A percentile compares a stretch with the other conserved stretches of the same genome.
Conservation (phyloP, 2,329 filamentous ascomycete species). For the Aspergillus sp. region DNA sequence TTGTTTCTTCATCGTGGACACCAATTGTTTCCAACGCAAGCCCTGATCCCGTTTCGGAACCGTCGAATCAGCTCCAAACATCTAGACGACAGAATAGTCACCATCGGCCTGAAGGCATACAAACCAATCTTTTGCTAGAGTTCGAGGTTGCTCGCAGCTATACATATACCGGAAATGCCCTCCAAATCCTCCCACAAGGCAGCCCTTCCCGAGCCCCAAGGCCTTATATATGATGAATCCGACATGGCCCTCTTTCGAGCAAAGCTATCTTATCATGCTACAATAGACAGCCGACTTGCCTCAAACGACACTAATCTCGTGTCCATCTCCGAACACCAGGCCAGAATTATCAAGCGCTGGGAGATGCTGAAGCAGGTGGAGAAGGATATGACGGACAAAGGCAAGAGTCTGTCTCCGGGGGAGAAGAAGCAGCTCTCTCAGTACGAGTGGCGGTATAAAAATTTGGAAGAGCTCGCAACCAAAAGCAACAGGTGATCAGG, state of each 20-base stretch:
- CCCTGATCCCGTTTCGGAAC: background rate
- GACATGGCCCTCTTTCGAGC: slow-evolving; percentile 40
- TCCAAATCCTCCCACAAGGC: slow-evolving; percentile 20
- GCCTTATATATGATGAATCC: slow-evolving; percentile 37
- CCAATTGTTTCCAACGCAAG: background rate
- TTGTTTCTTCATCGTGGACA: background rate
- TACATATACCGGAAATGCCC: slow-evolving; percentile 20
- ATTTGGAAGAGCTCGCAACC: slow-evolving; percentile 32
- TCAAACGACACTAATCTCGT: slow-evolving; percentile 33
- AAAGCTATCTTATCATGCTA: slow-evolving; percentile 36
- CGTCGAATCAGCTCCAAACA: background rate
- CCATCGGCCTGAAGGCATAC: background rate
- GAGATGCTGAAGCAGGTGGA: slow-evolving; percentile 35
- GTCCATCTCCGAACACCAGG: slow-evolving; percentile 35
- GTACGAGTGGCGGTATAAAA: slow-evolving; percentile 36
- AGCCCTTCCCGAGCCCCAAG: slow-evolving; percentile 33
- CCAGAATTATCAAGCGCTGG: slow-evolving; percentile 36
- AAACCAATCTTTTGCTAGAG: background rate
- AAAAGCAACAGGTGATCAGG: slow-evolving; percentile 18
- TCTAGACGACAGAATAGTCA: background rate
- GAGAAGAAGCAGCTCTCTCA: slow-evolving; percentile 35
- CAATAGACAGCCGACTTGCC: slow-evolving; percentile 33
- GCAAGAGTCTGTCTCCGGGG: slow-evolving; percentile 28
- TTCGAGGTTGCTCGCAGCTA: background rate
- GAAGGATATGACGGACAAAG: slow-evolving; percentile 34